phyloP scores from a whole-genome alignment of 768 basidiomycete genomes.

The Serpula lacrymans region DNA sequence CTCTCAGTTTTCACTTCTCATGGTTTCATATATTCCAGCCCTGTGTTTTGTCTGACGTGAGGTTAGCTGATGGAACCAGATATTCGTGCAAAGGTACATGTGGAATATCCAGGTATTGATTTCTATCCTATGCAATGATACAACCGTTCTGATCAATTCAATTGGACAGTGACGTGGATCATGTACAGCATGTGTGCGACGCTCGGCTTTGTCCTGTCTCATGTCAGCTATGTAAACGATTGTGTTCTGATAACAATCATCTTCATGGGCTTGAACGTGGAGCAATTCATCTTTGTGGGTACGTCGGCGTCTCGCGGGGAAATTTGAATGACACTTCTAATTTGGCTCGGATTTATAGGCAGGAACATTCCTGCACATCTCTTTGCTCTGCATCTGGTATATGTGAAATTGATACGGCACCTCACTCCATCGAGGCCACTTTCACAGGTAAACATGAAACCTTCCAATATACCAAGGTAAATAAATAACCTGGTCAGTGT shows the following conservation, averaged over 20 bases:
- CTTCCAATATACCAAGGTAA: constrained; percentile 63
- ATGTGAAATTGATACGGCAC: constrained; percentile 57
- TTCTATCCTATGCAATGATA: background rate
- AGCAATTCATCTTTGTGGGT: constrained; percentile 59
- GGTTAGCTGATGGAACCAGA: constrained; percentile 21
- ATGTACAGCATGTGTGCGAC: constrained; percentile 48
- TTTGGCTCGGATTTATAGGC: too few relatives aligned
- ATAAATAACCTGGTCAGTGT: background rate
- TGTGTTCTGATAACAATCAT: constrained; percentile 47
- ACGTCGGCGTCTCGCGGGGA: constrained; percentile 8
- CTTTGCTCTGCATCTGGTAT: constrained; percentile 45
- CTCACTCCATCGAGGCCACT: constrained; percentile 58
- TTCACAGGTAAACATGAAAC: constrained; percentile 59
- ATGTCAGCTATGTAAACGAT: constrained; percentile 54
- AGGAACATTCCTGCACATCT: constrained; percentile 46
- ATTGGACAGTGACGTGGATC: constrained; percentile 38
- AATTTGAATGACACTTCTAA: too few relatives aligned
- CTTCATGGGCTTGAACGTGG: constrained; percentile 44
- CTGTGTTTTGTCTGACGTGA: constrained; percentile 35
- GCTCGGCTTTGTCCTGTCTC: constrained; percentile 48
- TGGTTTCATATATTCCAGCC: constrained; percentile 28
- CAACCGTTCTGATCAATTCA: background rate
- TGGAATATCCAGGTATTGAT: constrained; percentile 35
- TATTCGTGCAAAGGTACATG: constrained; percentile 45
- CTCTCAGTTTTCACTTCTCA: background rate